Evolutionary conservation across 352 stramenopile genomes (phyloP).

Genomic region (Phytophthora citricola): DNA sequence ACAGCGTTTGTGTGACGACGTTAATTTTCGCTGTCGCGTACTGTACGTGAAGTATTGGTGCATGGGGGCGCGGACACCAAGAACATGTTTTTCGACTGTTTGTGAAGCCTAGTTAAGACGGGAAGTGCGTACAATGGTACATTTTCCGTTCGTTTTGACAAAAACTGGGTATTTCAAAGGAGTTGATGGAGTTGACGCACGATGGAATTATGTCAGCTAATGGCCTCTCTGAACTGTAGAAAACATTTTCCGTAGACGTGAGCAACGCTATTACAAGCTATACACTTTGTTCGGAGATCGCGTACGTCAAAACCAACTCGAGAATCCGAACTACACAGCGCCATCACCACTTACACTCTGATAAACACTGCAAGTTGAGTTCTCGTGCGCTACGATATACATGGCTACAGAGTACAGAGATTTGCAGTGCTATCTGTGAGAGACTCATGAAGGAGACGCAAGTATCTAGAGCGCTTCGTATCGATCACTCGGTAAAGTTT

Average conservation of each 20-base stretch:
- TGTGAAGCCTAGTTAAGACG: background rate
- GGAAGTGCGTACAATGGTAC: background rate
- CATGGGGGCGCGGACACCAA: background rate
- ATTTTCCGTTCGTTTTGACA: slow-evolving; percentile 5
- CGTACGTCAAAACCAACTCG: background rate
- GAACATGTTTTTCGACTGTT: background rate
- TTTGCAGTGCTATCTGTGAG: slow-evolving; percentile 3
- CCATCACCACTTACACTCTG: background rate
- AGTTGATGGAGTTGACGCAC: slow-evolving; percentile 6
- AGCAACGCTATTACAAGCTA: slow-evolving; percentile 11
- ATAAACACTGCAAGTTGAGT: background rate
- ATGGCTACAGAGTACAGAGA: background rate
- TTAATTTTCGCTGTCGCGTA: background rate
- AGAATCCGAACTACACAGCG: background rate
- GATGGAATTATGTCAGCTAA: slow-evolving; percentile 6
- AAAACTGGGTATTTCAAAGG: slow-evolving; percentile 5
- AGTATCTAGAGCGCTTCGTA: background rate
- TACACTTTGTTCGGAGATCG: background rate
- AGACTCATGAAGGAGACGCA: background rate
- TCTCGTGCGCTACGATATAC: background rate
- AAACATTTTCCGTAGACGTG: slow-evolving; percentile 1
- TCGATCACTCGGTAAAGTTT: slow-evolving; percentile 6
- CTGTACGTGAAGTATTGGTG: slow-evolving; percentile 4
- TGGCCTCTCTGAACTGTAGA: slow-evolving; percentile 6
- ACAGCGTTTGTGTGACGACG: background rate